Evolutionary conservation across 768 basidiomycete species (phyloP).

Genomic region (Grammothele lineata): DNA sequence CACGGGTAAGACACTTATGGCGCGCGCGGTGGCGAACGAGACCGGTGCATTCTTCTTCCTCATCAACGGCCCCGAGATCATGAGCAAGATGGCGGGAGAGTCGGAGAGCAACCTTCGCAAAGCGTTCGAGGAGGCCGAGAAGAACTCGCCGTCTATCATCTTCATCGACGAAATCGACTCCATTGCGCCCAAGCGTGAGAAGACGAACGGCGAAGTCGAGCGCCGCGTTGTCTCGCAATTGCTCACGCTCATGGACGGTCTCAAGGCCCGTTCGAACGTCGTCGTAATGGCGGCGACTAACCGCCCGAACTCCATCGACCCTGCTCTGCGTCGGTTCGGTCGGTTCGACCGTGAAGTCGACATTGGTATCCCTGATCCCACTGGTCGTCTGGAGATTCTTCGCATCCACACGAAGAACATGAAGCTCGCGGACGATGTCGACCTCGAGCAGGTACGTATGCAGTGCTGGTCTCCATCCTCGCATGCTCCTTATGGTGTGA

Average conservation of each 20-base stretch:
- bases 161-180: conserved; percentile 99
- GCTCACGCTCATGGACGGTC: conserved; percentile 97
- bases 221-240: conserved; percentile 98
- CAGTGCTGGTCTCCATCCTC: background rate
- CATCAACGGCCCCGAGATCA: conserved; percentile 99
- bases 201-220: conserved; percentile 99
- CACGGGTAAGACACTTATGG: conserved; percentile 99
- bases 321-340: conserved; percentile 96
- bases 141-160: conserved; percentile 99
- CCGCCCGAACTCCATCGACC: conserved; percentile 98
- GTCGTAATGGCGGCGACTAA: conserved; percentile 99
- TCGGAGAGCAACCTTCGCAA: conserved; percentile 96
- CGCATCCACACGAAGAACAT: conserved; percentile 99
- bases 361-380: conserved; percentile 98
- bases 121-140: conserved; percentile 99
- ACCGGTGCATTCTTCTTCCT: conserved; percentile 99
- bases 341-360: conserved; percentile 99
- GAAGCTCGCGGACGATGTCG: conserved; percentile 96
- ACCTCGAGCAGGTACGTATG: conserved; percentile 81
- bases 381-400: conserved; percentile 96
- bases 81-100: conserved; percentile 99
- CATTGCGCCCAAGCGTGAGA: conserved; percentile 99
- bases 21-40: conserved; percentile 98
- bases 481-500: conserved; percentile 7
- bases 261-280: conserved; percentile 98